Base-by-base conservation (phyloP, 129 eudicot species). In the Flaveria robusta region DNA sequence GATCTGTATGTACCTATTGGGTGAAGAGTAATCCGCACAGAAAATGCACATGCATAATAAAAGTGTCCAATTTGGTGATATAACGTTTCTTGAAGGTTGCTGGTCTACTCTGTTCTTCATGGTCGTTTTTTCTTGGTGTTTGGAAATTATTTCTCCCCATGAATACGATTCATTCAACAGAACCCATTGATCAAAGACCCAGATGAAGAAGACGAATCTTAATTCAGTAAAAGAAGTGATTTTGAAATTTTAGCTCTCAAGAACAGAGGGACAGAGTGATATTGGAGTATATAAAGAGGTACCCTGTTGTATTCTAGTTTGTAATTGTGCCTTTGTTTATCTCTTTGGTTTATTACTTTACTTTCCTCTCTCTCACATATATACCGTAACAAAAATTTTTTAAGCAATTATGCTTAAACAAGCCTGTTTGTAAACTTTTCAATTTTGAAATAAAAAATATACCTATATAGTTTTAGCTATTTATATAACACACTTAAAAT, bases 11-110 rank as follows among this genome's bases (percentile, higher is more conserved):
- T 81, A 94, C 99, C 99, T 87, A 66, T 87, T 85, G 76, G 76
- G 99, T 87, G 92, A 94, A 89, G 90, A 94, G 77, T 87, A 94
- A 81, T 60, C 97, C 98, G 83, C 88, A 74, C 93, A 91, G 69
- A 94, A 94, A 74, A 97, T 79, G 18, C 87, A 86, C 49, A 94
- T 72, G 80, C 99, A 94, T 16, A 94, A 86, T 41, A 89, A 55
- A 64, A 94, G 78, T 39, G 91, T 87, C 91, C 88, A 87, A 81
- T 85, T 89, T 34, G 82, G 74, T 24, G 96, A 86, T 64, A 91
- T 37, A 45, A 84, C 69, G 75, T 78, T 90, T 75, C 88, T 87
- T 76, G 90, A 83, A 81, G 78, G 26, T 65, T 78, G 88, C 37
- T 74, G 75, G 41, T 91, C 95, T 54, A 86, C 92, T 88, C 92